Evolutionary conservation across 2,329 filamentous ascomycete genomes (phyloP).

Genomic region (Xylariaceae sp.): DNA sequence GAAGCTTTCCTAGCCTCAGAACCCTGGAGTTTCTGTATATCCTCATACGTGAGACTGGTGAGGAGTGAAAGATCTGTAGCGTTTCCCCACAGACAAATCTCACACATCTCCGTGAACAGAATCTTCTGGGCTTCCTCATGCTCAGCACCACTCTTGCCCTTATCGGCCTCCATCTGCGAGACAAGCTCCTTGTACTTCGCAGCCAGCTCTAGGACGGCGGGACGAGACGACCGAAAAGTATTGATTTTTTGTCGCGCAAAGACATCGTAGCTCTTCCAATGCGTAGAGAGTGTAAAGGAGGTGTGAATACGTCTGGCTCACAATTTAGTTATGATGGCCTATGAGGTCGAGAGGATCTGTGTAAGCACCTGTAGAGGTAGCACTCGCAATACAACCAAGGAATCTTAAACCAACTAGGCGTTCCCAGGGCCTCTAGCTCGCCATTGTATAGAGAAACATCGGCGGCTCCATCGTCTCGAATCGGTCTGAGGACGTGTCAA

Average conservation of each 20-base stretch:
- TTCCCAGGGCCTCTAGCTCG: slow-evolving; percentile 71
- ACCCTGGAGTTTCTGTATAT: slow-evolving; percentile 94
- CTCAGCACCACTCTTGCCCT: slow-evolving; percentile 44
- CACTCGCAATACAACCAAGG: slow-evolving; percentile 93
- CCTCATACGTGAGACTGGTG: slow-evolving; percentile 86
- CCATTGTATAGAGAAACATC: slow-evolving; percentile 82
- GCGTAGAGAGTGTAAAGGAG: slow-evolving; percentile 68
- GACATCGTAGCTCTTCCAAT: slow-evolving; percentile 89
- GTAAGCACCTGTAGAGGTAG: slow-evolving; percentile 83
- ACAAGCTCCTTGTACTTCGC: slow-evolving; percentile 73
- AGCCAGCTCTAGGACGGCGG: slow-evolving; percentile 78
- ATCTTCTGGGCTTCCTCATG: slow-evolving; percentile 66
- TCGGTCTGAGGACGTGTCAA: slow-evolving; percentile 47
- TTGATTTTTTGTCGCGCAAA: slow-evolving; percentile 87
- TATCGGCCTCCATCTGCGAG: slow-evolving; percentile 51
- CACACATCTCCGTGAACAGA: slow-evolving; percentile 87
- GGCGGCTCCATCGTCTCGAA: slow-evolving; percentile 69
- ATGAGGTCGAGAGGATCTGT: too few relatives aligned
- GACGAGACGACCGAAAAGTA: slow-evolving; percentile 87
- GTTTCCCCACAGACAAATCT: slow-evolving; percentile 97
- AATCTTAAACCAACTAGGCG: slow-evolving; percentile 74
- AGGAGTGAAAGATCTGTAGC: slow-evolving; percentile 90
- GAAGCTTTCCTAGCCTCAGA: slow-evolving; percentile 78
- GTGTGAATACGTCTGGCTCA: slow-evolving; percentile 65
- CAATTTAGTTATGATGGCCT: background rate